phyloP scores from a whole-genome alignment of 495 filamentous ascomycete species.

The Xylaria cubensis region DNA sequence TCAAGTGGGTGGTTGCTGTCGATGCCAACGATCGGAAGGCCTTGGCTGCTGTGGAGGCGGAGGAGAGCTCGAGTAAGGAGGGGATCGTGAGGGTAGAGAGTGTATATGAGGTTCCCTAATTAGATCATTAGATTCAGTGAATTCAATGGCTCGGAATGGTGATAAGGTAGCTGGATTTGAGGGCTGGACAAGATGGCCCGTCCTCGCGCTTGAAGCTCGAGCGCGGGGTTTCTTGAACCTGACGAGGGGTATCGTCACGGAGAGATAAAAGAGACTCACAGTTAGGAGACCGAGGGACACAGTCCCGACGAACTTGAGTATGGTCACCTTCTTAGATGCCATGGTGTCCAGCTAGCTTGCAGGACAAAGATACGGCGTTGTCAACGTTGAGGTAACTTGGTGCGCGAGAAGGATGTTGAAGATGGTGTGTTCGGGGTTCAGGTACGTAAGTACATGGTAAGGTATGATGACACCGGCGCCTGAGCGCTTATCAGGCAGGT shows the following conservation, averaged over 20 bases:
- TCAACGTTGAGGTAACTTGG: neutral
- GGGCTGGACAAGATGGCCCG: slow-evolving; percentile 22
- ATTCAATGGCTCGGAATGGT: neutral
- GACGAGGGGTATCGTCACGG: slow-evolving; percentile 34
- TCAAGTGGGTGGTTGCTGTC: slow-evolving; percentile 62
- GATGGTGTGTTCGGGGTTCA: neutral
- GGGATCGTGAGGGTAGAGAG: slow-evolving; percentile 75
- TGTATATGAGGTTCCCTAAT: slow-evolving; percentile 83
- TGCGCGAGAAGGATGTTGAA: neutral
- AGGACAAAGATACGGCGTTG: neutral
- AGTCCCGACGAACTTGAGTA: slow-evolving; percentile 89
- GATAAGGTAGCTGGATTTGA: slow-evolving; percentile 15
- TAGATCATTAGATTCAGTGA: neutral
- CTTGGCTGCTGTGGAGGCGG: slow-evolving; percentile 67
- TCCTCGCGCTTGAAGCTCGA: neutral
- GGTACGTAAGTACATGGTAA: slow-evolving; percentile 9
- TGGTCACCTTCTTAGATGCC: slow-evolving; percentile 70
- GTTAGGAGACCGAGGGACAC: slow-evolving; percentile 86
- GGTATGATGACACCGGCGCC: slow-evolving; percentile 14
- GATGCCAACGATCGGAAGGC: slow-evolving; percentile 68
- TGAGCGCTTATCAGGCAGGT: neutral
- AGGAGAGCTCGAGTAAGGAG: slow-evolving; percentile 76
- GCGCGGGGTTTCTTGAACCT: slow-evolving; percentile 25
- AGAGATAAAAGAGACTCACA: slow-evolving; percentile 56
- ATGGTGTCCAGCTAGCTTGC: slow-evolving; percentile 49